Base-by-base conservation (phyloP, 805 yeast species). In the Teunomyces tritomae region DNA sequence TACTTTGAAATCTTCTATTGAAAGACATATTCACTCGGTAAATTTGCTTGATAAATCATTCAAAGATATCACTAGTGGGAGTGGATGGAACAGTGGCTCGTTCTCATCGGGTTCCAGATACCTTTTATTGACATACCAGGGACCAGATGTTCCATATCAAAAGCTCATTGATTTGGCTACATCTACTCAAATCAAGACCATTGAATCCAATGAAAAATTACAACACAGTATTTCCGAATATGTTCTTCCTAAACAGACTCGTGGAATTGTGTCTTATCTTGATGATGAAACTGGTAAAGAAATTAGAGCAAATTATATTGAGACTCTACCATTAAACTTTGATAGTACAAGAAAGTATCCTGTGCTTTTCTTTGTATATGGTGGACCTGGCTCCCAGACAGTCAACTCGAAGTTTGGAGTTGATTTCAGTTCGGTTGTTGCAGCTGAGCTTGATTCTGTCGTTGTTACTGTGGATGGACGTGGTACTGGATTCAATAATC, bases 401-500 rank as follows among this genome's bases (percentile, higher is more conserved):
- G 97, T 92, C 5, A 70, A 76, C 37, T 82, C 86, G 52, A 61
- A 70, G 10, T 89, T 82, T 58, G 61, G 78, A 0, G 68, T 86
- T 28, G 68, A 75, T 5, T 91, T 89, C 66, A 86, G 91, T 51
- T 79, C 86, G 27, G 84, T 87, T 8, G 79, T 87, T 35, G 85
- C 96, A 0, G 80, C 96, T 1, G 84, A 84, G 56, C 73, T 87
- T 52, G 77, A 85, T 57, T 89, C 95, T 2, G 79, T 94, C 43
- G 96, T 94, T 7, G 96, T 94, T 1, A 87, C 96, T 1, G 96
- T 94, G 3, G 99, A 94, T 67, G 98, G 98, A 0, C 80, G 99
- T 57, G 99, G 99, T 28, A 94, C 99, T 1, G 98, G 97, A 0
- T 88, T 76, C 65, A 88, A 83, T 68, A 96, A 96, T 10, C 53